A percentile compares a stretch with the other conserved stretches of the same genome.
phyloP scores from a whole-genome alignment of 163 green algal species.

The Coccomyxa subellipsoidea region DNA sequence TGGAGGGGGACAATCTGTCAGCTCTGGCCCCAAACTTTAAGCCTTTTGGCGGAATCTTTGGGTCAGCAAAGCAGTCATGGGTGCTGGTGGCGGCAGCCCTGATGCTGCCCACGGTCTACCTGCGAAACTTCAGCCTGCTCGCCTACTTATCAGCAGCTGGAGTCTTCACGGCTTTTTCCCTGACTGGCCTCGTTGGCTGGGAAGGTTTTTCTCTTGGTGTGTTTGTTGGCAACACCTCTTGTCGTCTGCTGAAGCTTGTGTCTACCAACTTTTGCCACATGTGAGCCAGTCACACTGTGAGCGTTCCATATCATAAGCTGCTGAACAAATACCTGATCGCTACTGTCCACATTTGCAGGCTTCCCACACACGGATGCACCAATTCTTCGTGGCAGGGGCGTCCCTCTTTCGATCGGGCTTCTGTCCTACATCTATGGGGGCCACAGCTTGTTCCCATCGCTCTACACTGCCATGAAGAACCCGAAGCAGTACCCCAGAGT shows the following conservation, averaged over 20 bases:
- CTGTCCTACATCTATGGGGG: conserved; percentile 66
- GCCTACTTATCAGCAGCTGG: conserved; percentile 54
- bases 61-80: conserved; percentile 26
- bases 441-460: conserved; percentile 65
- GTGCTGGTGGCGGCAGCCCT: conserved; percentile 48
- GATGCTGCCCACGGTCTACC: conserved; percentile 68
- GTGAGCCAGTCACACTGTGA: not conserved
- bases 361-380: not conserved
- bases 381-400: not conserved
- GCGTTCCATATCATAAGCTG: not conserved
- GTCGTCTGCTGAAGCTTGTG: not conserved
- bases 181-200: conserved; percentile 8
- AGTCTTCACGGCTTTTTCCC: conserved; percentile 34
- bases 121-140: conserved; percentile 54
- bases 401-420: conserved; percentile 64
- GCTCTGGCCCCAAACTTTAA: conserved; percentile 29
- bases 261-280: not conserved
- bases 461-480: conserved; percentile 63
- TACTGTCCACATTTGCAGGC: not conserved
- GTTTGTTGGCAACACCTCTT: not conserved
- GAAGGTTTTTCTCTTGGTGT: not conserved
- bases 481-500: conserved; percentile 47
- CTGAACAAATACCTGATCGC: not conserved
- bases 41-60: not conserved
- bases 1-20: conserved; percentile 47